Evolutionary conservation across 2,329 filamentous ascomycete species (phyloP).

Genomic region (Pestalotiopsis sp.): DNA sequence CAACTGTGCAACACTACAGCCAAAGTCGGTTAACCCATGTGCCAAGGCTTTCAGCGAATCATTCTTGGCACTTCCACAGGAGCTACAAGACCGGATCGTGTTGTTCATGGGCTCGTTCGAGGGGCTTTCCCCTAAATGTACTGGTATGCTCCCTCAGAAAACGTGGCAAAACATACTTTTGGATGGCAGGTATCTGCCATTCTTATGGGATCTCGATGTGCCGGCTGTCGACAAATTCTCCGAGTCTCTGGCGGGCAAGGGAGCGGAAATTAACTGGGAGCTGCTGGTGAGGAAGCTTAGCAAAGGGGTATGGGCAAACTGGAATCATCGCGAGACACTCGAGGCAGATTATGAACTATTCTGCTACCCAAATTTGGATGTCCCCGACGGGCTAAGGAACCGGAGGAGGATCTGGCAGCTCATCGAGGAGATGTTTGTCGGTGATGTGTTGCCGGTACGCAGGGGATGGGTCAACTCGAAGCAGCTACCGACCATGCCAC

Average conservation of each 20-base stretch:
- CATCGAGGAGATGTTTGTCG: slow-evolving; percentile 22
- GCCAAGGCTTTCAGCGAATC: slow-evolving; percentile 11
- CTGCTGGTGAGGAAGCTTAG: slow-evolving; percentile 20
- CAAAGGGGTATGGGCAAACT: slow-evolving; percentile 11
- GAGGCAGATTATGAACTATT: slow-evolving; percentile 5
- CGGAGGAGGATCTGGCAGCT: slow-evolving; percentile 22
- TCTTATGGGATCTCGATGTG: slow-evolving; percentile 18
- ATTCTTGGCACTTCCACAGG: slow-evolving; percentile 15
- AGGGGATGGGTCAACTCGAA: not conserved
- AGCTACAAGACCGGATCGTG: slow-evolving; percentile 14
- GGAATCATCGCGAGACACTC: slow-evolving; percentile 12
- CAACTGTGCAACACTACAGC: slow-evolving; percentile 11
- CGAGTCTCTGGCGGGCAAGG: not conserved
- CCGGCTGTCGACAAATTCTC: slow-evolving; percentile 10
- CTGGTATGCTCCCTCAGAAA: slow-evolving; percentile 17
- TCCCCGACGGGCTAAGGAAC: slow-evolving; percentile 19
- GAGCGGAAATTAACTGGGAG: slow-evolving; percentile 20
- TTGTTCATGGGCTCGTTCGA: slow-evolving; percentile 5
- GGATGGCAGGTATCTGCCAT: slow-evolving; percentile 15
- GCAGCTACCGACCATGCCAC: slow-evolving; percentile 14
- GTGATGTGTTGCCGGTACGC: slow-evolving; percentile 17
- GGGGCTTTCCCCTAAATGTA: slow-evolving; percentile 15
- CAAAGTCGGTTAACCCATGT: not conserved
- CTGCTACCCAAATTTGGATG: slow-evolving; percentile 9
- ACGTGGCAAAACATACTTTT: slow-evolving; percentile 21